Percentiles rank a stretch among this genome's conserved stretches.
These are phyloP conservation scores for Aspergillus uvarum DNA, from an alignment of 2,329 filamentous ascomycete genomes.

Conservation along the genomic window DNA sequence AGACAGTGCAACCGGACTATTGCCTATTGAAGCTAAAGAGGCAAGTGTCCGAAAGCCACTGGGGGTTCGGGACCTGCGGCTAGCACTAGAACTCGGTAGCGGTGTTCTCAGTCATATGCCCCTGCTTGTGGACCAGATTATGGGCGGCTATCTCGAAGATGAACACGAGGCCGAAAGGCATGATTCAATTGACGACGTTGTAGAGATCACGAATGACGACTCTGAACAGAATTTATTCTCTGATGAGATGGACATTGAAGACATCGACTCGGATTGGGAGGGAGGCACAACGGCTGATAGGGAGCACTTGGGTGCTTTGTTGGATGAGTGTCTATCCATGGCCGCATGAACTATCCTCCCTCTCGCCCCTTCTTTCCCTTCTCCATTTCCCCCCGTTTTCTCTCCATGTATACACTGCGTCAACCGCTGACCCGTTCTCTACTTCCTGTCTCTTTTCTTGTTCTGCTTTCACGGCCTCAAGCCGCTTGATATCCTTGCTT, in stretches of 20 bases:
- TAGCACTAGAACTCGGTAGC: slow-evolving; percentile 74
- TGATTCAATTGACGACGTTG: slow-evolving; percentile 31
- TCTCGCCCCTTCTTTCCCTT: slow-evolving; percentile 9
- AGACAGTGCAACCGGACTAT: slow-evolving; percentile 68
- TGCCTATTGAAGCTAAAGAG: slow-evolving; percentile 79
- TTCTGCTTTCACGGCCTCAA: not conserved
- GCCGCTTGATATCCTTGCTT: not conserved
- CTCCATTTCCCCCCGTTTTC: slow-evolving; percentile 1
- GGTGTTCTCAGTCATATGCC: slow-evolving; percentile 76
- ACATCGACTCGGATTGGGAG: slow-evolving; percentile 41
- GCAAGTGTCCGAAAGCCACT: slow-evolving; percentile 70
- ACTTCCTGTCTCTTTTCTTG: not conserved
- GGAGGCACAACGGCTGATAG: slow-evolving; percentile 37
- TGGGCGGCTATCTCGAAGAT: slow-evolving; percentile 71
- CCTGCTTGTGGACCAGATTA: slow-evolving; percentile 67
- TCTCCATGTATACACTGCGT: slow-evolving; percentile 2
- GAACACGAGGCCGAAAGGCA: slow-evolving; percentile 60
- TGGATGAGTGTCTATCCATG: slow-evolving; percentile 45
- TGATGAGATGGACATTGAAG: slow-evolving; percentile 45
- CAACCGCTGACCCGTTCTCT: not conserved
- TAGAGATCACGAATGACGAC: slow-evolving; percentile 20
- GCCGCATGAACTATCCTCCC: slow-evolving; percentile 32
- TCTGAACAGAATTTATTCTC: slow-evolving; percentile 21
- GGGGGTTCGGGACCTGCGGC: slow-evolving; percentile 72
- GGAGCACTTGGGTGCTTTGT: slow-evolving; percentile 38